Percentiles rank a stretch among this genome's conserved stretches.
These are phyloP conservation scores for Clarkia xantiana DNA, from an alignment of 345 rosid species.

Conservation along the genomic window DNA sequence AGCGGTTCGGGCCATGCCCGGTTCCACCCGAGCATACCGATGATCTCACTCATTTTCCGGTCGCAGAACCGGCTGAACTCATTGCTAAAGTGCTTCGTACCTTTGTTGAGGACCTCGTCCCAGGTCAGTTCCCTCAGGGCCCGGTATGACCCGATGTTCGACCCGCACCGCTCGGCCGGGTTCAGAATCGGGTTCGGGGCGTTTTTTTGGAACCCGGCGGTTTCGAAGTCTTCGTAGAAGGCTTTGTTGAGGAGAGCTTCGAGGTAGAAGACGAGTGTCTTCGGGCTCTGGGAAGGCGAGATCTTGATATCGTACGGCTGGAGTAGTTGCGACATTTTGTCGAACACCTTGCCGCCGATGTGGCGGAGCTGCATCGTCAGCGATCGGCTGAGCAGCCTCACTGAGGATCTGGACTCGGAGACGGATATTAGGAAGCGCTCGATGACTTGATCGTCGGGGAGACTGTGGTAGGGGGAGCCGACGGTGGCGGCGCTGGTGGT, in stretches of 20 bases:
- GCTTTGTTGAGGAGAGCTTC: constrained; percentile 65
- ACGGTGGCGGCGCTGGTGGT: constrained; percentile 4
- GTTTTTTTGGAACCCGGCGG: constrained; percentile 52
- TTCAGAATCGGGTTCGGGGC: constrained; percentile 44
- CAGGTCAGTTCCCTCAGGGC: constrained; percentile 51
- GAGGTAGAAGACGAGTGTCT: constrained; percentile 42
- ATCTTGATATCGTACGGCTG: constrained; percentile 64
- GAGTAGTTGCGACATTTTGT: constrained; percentile 51
- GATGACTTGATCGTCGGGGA: constrained; percentile 28
- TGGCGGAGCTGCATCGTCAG: constrained; percentile 52
- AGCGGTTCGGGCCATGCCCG: constrained; percentile 89
- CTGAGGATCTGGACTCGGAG: constrained; percentile 68
- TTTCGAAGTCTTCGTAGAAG: constrained; percentile 85
- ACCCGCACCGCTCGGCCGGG: constrained; percentile 64
- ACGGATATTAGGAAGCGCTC: constrained; percentile 57
- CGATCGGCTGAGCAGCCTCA: constrained; percentile 53
- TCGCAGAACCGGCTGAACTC: constrained; percentile 89
- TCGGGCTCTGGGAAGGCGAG: constrained; percentile 39
- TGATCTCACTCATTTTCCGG: constrained; percentile 89
- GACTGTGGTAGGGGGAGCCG: constrained; percentile 11
- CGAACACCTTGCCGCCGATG: constrained; percentile 51
- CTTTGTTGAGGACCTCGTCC: constrained; percentile 80
- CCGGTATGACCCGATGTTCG: constrained; percentile 44
- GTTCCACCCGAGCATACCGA: constrained; percentile 72
- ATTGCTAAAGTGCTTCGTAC: constrained; percentile 86